phyloP scores from a whole-genome alignment of 805 yeast genomes.

The Starmerella powellii region DNA sequence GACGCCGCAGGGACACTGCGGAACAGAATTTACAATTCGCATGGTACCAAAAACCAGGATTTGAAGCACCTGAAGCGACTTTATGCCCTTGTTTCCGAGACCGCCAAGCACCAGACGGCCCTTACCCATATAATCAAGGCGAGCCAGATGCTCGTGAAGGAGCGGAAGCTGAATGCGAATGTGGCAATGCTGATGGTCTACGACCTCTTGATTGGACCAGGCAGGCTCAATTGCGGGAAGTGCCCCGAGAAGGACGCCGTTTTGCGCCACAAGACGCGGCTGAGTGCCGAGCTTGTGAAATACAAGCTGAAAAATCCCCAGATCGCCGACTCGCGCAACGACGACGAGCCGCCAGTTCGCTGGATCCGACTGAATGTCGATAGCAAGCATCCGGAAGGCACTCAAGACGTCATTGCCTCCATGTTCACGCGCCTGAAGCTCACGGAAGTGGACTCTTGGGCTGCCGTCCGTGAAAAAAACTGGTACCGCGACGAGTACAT shows the following conservation, averaged over 20 bases:
- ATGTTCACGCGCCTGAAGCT: conserved; percentile 23
- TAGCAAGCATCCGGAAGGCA: too few relatives aligned
- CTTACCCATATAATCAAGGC: conserved; percentile 51
- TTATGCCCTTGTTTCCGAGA: conserved; percentile 69
- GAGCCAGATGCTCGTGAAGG: conserved; percentile 48
- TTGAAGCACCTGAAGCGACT: conserved; percentile 60
- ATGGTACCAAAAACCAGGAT: conserved; percentile 17
- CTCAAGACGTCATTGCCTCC: conserved; percentile 27
- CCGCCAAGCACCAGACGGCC: conserved; percentile 58
- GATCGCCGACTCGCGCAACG: conserved; percentile 10
- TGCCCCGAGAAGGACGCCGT: conserved; percentile 75
- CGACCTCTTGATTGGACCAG: conserved; percentile 66
- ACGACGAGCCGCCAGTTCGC: conserved; percentile 33
- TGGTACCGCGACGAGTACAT: conserved; percentile 58
- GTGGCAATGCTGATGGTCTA: conserved; percentile 60
- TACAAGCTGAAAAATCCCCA: conserved; percentile 53
- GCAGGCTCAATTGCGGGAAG: conserved; percentile 80
- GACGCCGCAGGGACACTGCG: conserved; percentile 24
- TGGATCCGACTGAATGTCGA: conserved; percentile 48
- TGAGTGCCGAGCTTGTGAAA: conserved; percentile 70
- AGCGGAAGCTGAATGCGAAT: conserved; percentile 38
- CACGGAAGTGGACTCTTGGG: conserved; percentile 21
- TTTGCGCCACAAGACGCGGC: conserved; percentile 63
- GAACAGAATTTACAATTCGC: conserved; percentile 29
- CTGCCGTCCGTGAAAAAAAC: conserved; percentile 23